These are phyloP conservation scores for Garcia nutans DNA, from an alignment of 345 rosid genomes.

Conservation along the genomic window DNA sequence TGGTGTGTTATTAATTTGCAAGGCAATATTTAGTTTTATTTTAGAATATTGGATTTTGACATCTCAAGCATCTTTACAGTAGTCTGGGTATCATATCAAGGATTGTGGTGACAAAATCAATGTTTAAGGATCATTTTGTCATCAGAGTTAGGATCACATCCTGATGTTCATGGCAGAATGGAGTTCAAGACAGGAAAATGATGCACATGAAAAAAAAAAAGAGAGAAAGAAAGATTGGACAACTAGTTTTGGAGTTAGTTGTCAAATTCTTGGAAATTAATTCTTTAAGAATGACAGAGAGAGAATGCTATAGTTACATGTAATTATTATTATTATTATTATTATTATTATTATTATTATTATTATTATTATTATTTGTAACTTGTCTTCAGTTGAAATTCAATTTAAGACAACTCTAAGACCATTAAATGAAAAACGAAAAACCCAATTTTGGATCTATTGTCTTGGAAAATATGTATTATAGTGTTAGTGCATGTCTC, in stretches of 20 bases:
- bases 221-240: background rate
- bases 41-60: conserved; percentile 24
- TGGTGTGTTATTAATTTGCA: background rate
- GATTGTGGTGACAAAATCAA: conserved; percentile 6
- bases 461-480: too few species aligned
- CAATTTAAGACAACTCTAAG: too few species aligned
- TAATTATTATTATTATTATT: background rate
- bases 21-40: background rate
- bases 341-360: too few species aligned
- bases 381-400: too few species aligned
- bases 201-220: background rate
- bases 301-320: background rate
- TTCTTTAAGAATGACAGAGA: background rate
- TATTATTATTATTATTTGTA: too few species aligned
- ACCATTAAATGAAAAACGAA: too few species aligned
- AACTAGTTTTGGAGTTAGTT: background rate
- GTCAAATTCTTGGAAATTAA: conserved; percentile 2
- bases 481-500: too few species aligned
- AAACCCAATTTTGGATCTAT: too few species aligned
- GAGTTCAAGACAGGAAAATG: background rate
- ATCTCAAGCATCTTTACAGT: conserved; percentile 7
- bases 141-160: background rate
- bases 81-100: conserved; percentile 6
- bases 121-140: background rate
- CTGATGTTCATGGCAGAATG: background rate